phyloP scores from a whole-genome alignment of 1,284 basidiomycete genomes.

The Trametes pubescens region DNA sequence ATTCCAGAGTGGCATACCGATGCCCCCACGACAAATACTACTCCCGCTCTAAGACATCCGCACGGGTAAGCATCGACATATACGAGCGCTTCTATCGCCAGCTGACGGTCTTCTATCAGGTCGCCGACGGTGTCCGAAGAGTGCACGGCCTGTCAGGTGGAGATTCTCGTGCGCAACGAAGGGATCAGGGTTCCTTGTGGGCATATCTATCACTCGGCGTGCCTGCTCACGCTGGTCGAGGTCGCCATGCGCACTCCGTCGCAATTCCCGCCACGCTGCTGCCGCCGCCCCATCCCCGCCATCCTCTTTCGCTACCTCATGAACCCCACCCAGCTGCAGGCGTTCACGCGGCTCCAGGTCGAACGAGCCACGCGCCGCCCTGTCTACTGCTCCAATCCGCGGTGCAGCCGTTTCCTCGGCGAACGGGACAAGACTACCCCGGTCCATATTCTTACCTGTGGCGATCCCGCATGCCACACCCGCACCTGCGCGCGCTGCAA shows the following conservation, averaged over 20 bases:
- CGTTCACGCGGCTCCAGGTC: conserved; percentile 38
- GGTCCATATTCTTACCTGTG: conserved; percentile 25
- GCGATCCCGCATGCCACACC: conserved; percentile 29
- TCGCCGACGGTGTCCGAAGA: background rate
- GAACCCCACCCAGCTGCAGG: conserved; percentile 23
- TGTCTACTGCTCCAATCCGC: conserved; percentile 47
- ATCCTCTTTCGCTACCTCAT: conserved; percentile 38
- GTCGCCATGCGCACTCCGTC: conserved; percentile 34
- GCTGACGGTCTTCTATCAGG: background rate
- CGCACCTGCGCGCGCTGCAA: conserved; percentile 40
- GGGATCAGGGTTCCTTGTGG: conserved; percentile 43
- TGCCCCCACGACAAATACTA: background rate
- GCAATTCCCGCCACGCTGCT: conserved; percentile 45
- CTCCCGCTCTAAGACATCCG: background rate
- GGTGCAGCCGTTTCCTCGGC: conserved; percentile 48
- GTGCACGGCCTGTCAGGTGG: conserved; percentile 7
- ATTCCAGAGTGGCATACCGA: background rate
- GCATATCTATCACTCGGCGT: conserved; percentile 44
- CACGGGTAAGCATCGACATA: background rate
- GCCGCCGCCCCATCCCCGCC: conserved; percentile 41
- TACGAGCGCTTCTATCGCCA: background rate
- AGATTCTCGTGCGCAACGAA: background rate
- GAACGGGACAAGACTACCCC: conserved; percentile 25
- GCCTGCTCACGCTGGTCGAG: conserved; percentile 43
- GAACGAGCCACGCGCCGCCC: conserved; percentile 42